Conservation (phyloP, 2,329 filamentous ascomycete genomes). For the Sarocladium strictum region DNA sequence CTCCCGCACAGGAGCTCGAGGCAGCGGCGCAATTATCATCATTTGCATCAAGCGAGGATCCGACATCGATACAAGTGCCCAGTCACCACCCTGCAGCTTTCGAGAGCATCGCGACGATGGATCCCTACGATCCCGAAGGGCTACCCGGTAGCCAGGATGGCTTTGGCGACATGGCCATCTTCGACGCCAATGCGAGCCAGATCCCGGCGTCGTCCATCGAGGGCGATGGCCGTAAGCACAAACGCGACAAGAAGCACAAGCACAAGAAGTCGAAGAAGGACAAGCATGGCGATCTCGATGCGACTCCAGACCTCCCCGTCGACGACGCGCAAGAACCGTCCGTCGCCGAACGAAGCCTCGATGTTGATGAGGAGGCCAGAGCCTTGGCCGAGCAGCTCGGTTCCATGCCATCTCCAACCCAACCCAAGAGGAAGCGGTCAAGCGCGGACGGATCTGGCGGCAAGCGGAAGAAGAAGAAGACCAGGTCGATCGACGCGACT, state of each 20-base stretch:
- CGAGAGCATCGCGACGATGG: slow-evolving; percentile 1
- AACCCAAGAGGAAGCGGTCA: not conserved
- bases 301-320: not conserved
- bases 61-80: not conserved
- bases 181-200: slow-evolving; percentile 8
- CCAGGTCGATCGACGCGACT: not conserved
- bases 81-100: not conserved
- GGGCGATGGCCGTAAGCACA: not conserved
- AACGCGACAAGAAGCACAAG: slow-evolving; percentile 19
- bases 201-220: slow-evolving; percentile 17
- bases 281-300: slow-evolving; percentile 15
- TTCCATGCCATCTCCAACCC: not conserved
- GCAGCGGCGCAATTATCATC: slow-evolving; percentile 1
- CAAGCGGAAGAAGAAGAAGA: slow-evolving; percentile 7
- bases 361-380: slow-evolving; percentile 7
- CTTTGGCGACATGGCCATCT: slow-evolving; percentile 7
- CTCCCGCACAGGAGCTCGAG: not conserved
- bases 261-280: slow-evolving; percentile 27
- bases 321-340: not conserved
- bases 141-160: slow-evolving; percentile 9
- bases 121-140: slow-evolving; percentile 8
- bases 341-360: slow-evolving; percentile 3
- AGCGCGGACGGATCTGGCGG: not conserved
- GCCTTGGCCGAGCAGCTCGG: slow-evolving; percentile 8
- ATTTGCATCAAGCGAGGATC: not conserved